Percentiles rank a stretch among this genome's conserved stretches.
Evolutionary conservation across 1,284 basidiomycete genomes (phyloP).

Genomic region (Macrocystidia cucumis): DNA sequence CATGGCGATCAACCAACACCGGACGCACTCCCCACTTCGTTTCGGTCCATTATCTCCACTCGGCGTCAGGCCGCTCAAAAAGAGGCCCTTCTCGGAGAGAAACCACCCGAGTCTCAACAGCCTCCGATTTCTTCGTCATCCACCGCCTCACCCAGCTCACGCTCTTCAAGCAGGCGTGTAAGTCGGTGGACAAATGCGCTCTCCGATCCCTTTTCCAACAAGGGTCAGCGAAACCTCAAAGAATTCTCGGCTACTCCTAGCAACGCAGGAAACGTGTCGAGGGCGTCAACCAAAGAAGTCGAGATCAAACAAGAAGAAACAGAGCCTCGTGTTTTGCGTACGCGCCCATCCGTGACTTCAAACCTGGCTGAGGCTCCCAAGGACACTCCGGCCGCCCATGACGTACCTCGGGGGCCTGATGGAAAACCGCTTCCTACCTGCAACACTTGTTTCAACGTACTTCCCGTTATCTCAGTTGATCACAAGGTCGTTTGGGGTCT

Average conservation of each 20-base stretch:
- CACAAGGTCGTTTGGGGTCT: constrained; percentile 67
- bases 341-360: constrained; percentile 28
- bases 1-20: constrained; percentile 13
- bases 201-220: too few species aligned
- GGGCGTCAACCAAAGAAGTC: constrained; percentile 28
- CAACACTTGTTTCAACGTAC: constrained; percentile 54
- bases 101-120: too few species aligned
- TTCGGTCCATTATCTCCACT: constrained; percentile 51
- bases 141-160: too few species aligned
- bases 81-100: too few species aligned
- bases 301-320: constrained; percentile 42
- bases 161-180: too few species aligned
- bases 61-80: constrained; percentile 45
- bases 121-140: too few species aligned
- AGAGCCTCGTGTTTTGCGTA: constrained; percentile 40
- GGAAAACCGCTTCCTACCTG: constrained; percentile 56
- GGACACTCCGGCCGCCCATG: constrained; percentile 23
- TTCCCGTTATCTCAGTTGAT: constrained; percentile 69
- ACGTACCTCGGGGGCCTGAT: constrained; percentile 40
- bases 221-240: constrained; percentile 15
- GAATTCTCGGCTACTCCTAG: constrained; percentile 8
- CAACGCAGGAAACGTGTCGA: too few species aligned
- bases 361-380: constrained; percentile 26
- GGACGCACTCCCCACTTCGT: constrained; percentile 19
- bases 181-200: too few species aligned